Percentiles rank a stretch among this genome's conserved stretches.
phyloP scores from a whole-genome alignment of 1,284 basidiomycete species.

The Marasmius fiardii region DNA sequence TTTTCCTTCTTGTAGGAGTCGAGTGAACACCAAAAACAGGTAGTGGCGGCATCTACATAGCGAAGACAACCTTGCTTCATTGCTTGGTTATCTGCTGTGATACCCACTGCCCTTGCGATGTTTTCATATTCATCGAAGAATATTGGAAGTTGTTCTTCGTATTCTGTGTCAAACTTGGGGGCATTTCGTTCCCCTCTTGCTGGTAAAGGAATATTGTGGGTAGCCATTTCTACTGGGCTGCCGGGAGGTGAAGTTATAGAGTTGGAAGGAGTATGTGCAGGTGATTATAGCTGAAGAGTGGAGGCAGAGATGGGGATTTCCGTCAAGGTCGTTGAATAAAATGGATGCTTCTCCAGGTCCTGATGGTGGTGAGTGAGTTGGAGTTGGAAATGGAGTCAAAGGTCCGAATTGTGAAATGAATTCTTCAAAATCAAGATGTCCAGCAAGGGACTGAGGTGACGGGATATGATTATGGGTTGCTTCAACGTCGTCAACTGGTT shows the following conservation, averaged over 20 bases:
- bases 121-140: constrained; percentile 2
- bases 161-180: not conserved
- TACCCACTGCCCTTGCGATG: not conserved
- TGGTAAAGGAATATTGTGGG: not conserved
- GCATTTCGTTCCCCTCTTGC: not conserved
- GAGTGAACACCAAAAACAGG: not conserved
- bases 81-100: not conserved
- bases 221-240: no score
- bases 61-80: not conserved
- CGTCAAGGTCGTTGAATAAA: not conserved
- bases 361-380: not conserved
- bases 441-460: not conserved
- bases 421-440: not conserved
- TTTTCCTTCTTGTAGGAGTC: not conserved
- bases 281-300: not conserved
- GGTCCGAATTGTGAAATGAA: not conserved
- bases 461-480: not conserved
- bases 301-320: not conserved
- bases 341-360: not conserved
- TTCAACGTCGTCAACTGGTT: not conserved
- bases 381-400: not conserved
- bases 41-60: not conserved
- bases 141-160: not conserved
- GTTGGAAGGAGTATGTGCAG: no score
- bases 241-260: no score